Percentiles rank a stretch among this genome's conserved stretches.
Evolutionary conservation across 169 alveolate species (phyloP).

Genomic region (Miamiensis avidus): DNA sequence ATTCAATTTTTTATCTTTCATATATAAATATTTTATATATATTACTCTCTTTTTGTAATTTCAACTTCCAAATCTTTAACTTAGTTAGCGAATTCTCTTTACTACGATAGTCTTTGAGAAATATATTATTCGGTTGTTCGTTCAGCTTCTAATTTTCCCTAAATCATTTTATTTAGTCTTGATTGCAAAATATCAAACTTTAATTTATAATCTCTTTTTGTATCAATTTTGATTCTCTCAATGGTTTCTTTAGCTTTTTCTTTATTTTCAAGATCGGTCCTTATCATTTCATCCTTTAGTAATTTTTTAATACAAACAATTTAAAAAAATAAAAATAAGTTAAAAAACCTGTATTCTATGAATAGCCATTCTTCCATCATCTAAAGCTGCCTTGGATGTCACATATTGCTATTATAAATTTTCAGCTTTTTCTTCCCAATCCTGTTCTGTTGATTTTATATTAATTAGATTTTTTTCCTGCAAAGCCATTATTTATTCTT

Average conservation of each 20-base stretch:
- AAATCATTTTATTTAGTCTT: background rate
- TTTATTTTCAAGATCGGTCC: background rate
- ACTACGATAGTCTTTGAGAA: background rate
- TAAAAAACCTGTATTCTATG: background rate
- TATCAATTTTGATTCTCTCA: constrained; percentile 13
- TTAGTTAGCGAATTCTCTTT: background rate
- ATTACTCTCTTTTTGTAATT: background rate
- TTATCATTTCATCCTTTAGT: constrained; percentile 7
- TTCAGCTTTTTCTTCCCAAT: constrained; percentile 6
- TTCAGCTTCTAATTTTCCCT: background rate
- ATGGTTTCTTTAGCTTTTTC: constrained; percentile 25
- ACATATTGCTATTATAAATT: background rate
- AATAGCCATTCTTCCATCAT: constrained; percentile 10
- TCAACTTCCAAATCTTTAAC: background rate
- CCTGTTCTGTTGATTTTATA: background rate
- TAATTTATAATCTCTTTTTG: background rate
- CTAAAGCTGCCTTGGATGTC: background rate
- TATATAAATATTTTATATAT: too few species aligned
- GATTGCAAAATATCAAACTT: background rate
- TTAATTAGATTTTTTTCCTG: constrained; percentile 1
- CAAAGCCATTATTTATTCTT: background rate
- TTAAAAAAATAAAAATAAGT: too few species aligned
- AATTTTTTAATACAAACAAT: background rate
- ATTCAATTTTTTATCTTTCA: too few species aligned
- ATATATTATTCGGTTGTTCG: background rate